Evolutionary conservation across 208 protist species (phyloP).

Genomic region (Naegleria lovaniensis): DNA sequence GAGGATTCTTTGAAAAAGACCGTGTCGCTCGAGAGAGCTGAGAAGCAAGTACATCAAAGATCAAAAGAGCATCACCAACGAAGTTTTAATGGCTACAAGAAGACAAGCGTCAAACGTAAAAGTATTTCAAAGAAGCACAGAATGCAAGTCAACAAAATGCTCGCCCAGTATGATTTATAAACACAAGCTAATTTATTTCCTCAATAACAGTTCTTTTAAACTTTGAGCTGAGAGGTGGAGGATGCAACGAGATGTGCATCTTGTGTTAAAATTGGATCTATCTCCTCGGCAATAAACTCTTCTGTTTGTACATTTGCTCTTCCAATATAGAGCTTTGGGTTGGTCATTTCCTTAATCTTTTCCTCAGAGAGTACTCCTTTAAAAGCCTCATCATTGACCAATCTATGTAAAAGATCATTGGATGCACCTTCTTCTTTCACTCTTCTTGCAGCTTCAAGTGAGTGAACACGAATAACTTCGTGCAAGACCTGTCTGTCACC

Average conservation of each 20-base stretch:
- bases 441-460: constrained; percentile 42
- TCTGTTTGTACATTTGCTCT: constrained; percentile 43
- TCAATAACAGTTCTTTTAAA: too few relatives aligned
- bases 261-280: constrained; percentile 38
- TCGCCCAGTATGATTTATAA: neutral
- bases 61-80: neutral
- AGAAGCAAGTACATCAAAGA: neutral
- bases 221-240: neutral
- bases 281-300: constrained; percentile 40
- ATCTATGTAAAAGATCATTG: constrained; percentile 56
- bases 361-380: constrained; percentile 21
- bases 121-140: neutral
- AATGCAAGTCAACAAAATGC: neutral
- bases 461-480: constrained; percentile 51
- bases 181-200: neutral
- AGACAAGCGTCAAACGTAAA: neutral
- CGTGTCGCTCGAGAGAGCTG: neutral
- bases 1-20: neutral
- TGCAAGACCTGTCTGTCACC: constrained; percentile 54
- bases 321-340: constrained; percentile 43
- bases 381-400: constrained; percentile 44
- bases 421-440: constrained; percentile 49
- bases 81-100: neutral
- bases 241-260: constrained; percentile 23
- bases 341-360: constrained; percentile 40